phyloP scores from a whole-genome alignment of 1,139 yeast genomes.

The Schwanniomyces etchellsii region DNA sequence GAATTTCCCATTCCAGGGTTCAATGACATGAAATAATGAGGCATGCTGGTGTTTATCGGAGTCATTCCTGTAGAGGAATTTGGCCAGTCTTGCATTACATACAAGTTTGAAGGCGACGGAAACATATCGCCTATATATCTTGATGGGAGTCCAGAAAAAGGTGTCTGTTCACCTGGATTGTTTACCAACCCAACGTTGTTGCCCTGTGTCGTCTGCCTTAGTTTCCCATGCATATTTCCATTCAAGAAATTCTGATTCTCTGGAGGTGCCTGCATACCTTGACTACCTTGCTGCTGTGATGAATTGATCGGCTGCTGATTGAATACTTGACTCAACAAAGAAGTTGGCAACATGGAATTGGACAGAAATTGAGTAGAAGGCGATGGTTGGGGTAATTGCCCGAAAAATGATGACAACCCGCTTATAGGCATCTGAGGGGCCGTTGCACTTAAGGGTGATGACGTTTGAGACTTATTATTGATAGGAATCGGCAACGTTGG shows the following conservation, averaged over 20 bases:
- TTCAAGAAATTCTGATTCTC: conserved; percentile 5
- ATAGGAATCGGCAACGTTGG: conserved; percentile 38
- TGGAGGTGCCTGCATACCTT: conserved; percentile 8
- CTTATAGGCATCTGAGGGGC: conserved; percentile 33
- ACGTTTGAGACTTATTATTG: conserved; percentile 35
- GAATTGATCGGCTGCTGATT: conserved; percentile 10
- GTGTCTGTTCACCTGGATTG: conserved; percentile 40
- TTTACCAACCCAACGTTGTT: conserved; percentile 1
- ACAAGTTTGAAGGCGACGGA: conserved; percentile 51
- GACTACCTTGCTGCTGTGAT: conserved; percentile 7
- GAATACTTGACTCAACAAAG: conserved; percentile 31
- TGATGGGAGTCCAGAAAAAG: conserved; percentile 45
- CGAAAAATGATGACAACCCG: conserved; percentile 19
- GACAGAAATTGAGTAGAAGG: conserved; percentile 20
- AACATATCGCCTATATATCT: conserved; percentile 50
- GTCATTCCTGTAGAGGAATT: conserved; percentile 32
- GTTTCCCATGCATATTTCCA: not conserved
- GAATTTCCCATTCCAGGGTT: not conserved
- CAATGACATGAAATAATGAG: conserved; percentile 19
- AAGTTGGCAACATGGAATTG: conserved; percentile 29
- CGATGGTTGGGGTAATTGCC: conserved; percentile 24
- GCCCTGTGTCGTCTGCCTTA: not conserved
- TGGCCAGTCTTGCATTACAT: conserved; percentile 44
- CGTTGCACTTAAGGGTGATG: conserved; percentile 39
- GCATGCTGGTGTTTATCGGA: conserved; percentile 23